Conservation (phyloP, 169 alveolate species). For the Plasmodium knowlesi region DNA sequence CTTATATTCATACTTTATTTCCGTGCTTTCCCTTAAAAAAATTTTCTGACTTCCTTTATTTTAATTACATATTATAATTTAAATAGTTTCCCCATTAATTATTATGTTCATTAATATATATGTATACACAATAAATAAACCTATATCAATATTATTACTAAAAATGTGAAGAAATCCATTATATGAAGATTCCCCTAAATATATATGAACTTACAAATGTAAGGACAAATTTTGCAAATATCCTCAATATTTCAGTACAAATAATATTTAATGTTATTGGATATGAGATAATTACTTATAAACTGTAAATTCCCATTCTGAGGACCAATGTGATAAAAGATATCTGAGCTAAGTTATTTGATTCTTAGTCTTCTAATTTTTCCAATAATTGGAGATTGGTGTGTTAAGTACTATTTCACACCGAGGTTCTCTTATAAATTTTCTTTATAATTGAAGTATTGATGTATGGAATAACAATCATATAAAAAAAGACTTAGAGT, state of each 20-base stretch:
- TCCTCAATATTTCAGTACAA: neutral
- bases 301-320: neutral
- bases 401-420: neutral
- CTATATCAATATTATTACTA: neutral
- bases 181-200: neutral
- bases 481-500: neutral
- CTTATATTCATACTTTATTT: neutral
- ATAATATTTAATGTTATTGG: neutral
- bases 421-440: too few species aligned
- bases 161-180: neutral
- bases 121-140: neutral
- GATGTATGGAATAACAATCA: neutral
- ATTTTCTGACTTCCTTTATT: neutral
- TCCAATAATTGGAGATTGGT: neutral
- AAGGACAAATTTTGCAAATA: neutral
- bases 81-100: neutral
- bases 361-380: neutral
- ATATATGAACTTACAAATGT: neutral
- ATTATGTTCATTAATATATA: neutral
- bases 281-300: neutral
- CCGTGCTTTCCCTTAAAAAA: neutral
- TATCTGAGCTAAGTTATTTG: neutral
- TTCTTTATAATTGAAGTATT: neutral
- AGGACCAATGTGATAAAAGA: neutral
- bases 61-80: neutral